These are phyloP conservation scores for Microcera coccophila DNA, from an alignment of 2,329 filamentous ascomycete species.

Conservation along the genomic window DNA sequence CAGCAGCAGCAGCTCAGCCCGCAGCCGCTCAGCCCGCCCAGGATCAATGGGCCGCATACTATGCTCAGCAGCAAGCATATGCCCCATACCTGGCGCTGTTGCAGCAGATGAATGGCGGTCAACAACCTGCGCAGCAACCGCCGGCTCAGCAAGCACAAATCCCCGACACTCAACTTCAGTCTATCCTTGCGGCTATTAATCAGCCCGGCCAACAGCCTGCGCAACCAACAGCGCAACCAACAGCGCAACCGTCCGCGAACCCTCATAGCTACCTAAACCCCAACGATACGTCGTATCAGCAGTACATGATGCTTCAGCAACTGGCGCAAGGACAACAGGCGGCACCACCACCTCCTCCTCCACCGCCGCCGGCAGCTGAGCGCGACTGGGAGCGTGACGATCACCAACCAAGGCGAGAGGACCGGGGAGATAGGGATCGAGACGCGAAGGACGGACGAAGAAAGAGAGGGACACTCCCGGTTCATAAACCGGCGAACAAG, in stretches of 20 bases:
- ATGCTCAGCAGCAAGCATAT: constrained; percentile 40
- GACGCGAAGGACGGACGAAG: constrained; percentile 38
- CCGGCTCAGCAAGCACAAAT: constrained; percentile 24
- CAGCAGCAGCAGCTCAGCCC: constrained; percentile 17
- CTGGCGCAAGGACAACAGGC: constrained; percentile 34
- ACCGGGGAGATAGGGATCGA: constrained; percentile 30
- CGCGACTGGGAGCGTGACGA: constrained; percentile 35
- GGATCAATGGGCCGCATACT: constrained; percentile 39
- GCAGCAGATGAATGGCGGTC: constrained; percentile 38
- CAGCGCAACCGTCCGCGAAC: constrained; percentile 13
- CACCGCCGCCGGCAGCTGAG: constrained; percentile 24
- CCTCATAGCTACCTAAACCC: constrained; percentile 31
- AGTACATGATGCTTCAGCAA: constrained; percentile 38
- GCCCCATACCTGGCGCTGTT: constrained; percentile 42
- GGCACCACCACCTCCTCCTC: constrained; percentile 21
- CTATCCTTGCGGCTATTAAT: constrained; percentile 42
- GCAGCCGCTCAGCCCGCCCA: constrained; percentile 22
- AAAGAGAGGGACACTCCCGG: constrained; percentile 39
- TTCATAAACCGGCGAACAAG: constrained; percentile 48
- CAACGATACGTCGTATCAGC: constrained; percentile 39
- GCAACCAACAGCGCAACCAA: constrained; percentile 14
- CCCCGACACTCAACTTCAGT: constrained; percentile 40
- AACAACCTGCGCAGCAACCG: constrained; percentile 22
- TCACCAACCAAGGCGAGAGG: constrained; percentile 21
- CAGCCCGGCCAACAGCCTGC: constrained; percentile 30